phyloP scores from a whole-genome alignment of 2,329 filamentous ascomycete species.

The Exophiala spinifera region DNA sequence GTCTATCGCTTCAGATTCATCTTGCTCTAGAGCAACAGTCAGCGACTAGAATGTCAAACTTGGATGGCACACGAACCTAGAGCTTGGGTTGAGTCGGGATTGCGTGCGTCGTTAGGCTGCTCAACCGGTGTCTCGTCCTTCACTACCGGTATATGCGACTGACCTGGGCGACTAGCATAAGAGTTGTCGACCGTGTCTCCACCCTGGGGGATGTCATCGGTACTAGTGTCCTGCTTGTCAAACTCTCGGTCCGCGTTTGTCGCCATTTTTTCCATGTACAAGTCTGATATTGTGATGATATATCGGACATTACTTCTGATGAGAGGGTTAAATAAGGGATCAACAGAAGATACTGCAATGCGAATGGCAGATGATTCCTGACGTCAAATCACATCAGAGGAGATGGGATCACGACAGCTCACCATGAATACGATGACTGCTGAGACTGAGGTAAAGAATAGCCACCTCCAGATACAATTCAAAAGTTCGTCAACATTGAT shows the following conservation, averaged over 20 bases:
- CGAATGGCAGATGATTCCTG: too few species aligned
- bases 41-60: background rate
- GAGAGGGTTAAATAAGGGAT: too few species aligned
- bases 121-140: slow-evolving; percentile 3
- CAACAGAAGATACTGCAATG: too few species aligned
- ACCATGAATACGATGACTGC: too few species aligned
- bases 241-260: slow-evolving; percentile 3
- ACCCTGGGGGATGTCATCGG: slow-evolving; percentile 2
- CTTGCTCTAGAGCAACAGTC: slow-evolving; percentile 1
- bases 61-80: background rate
- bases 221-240: slow-evolving; percentile 2
- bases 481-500: too few species aligned
- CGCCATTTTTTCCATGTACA: too few species aligned
- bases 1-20: slow-evolving; percentile 3
- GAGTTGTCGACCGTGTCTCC: slow-evolving; percentile 5
- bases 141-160: background rate
- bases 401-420: too few species aligned
- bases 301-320: too few species aligned
- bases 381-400: too few species aligned
- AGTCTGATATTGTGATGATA: too few species aligned
- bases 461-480: too few species aligned
- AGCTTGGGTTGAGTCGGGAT: background rate
- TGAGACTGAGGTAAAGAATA: too few species aligned
- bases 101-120: slow-evolving; percentile 3
- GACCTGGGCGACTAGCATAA: background rate